Percentiles rank a stretch among this genome's conserved stretches.
These are phyloP conservation scores for Graphium sp. DNA, from an alignment of 2,329 filamentous ascomycete genomes.

Conservation along the genomic window DNA sequence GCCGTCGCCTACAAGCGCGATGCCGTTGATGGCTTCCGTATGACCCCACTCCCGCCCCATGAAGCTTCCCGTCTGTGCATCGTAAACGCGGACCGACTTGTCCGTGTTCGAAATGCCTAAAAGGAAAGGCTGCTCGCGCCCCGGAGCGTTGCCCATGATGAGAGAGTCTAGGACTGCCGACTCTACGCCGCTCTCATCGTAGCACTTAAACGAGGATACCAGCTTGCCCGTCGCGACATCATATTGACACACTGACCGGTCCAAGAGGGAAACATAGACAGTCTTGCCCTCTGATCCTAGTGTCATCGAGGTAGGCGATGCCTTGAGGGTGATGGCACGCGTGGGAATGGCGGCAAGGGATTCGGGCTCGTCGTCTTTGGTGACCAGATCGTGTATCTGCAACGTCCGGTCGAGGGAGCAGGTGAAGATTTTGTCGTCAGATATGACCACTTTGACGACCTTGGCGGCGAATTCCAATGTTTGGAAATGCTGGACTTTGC, in stretches of 20 bases:
- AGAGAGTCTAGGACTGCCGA: conserved; percentile 72
- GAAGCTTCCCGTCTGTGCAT: conserved; percentile 58
- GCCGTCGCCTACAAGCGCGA: conserved; percentile 49
- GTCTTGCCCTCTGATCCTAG: conserved; percentile 44
- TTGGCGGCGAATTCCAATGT: conserved; percentile 86
- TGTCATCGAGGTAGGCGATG: conserved; percentile 73
- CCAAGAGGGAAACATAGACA: conserved; percentile 41
- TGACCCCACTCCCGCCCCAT: conserved; percentile 88
- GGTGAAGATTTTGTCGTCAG: conserved; percentile 62
- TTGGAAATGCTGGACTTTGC: conserved; percentile 62
- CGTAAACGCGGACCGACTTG: conserved; percentile 86
- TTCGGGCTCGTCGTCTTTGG: conserved; percentile 45
- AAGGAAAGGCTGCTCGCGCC: conserved; percentile 45
- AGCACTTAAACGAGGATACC: conserved; percentile 61
- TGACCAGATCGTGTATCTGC: conserved; percentile 63
- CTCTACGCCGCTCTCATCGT: conserved; percentile 65
- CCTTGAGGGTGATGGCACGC: conserved; percentile 66
- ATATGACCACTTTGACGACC: conserved; percentile 56
- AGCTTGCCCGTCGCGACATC: conserved; percentile 53
- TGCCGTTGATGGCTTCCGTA: conserved; percentile 80
- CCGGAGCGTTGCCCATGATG: conserved; percentile 40
- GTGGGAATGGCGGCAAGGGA: conserved; percentile 62
- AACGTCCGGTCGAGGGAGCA: conserved; percentile 79
- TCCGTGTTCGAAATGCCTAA: conserved; percentile 87
- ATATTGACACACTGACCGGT: conserved; percentile 43